Evolutionary conservation across 1,284 basidiomycete genomes (phyloP), one percentile per base, ranked within the genome.

Genomic region (Peniophora sp.): DNA sequence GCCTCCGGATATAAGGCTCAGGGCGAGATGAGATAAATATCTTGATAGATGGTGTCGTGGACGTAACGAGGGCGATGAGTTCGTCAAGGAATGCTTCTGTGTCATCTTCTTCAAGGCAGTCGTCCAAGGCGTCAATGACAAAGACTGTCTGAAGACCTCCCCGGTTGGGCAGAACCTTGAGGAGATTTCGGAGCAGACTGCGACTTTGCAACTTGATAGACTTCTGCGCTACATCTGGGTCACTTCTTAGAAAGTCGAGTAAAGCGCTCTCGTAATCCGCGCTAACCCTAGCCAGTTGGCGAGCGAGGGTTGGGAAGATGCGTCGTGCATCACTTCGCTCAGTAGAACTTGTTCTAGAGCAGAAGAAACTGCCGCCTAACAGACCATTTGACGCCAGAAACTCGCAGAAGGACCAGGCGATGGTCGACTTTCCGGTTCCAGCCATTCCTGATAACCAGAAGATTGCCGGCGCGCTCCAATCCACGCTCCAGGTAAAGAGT

Each of bases 361-460:
- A 61, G 48, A 61, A 61, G 47, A 57, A 58, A 27, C 51, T 56
- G 9, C 49, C 59, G 11, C 50, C 59, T 12, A 59, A 53, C 14
- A 53, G 51, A 17, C 48, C 36, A 16, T 54, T 35, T 12, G 35
- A 17, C 3, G 52, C 46, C 9, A 53, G 38, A 23, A 41, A 32
- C n/a, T 38, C 25, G 44, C 52, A 52, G 25, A 62, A 19, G 20
- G 52, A 56, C 22, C 55, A 47, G 6, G 61, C 55, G 32, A 62
- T 57, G 2, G 57, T 58, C 8, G 61, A 55, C 46, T 62, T 62
- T 5, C 61, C 61, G 9, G 57, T 59, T 2, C 61, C 61, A 14
- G 61, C 59, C 46, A 58, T 52, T 11, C 60, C 61, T 51, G 56
- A 51, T 16, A 62, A 50, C 59, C 60, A 61, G 51, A 53, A 61